These are phyloP conservation scores for Trichoderma harzianum DNA, from an alignment of 2,329 filamentous ascomycete genomes.

Conservation along the genomic window DNA sequence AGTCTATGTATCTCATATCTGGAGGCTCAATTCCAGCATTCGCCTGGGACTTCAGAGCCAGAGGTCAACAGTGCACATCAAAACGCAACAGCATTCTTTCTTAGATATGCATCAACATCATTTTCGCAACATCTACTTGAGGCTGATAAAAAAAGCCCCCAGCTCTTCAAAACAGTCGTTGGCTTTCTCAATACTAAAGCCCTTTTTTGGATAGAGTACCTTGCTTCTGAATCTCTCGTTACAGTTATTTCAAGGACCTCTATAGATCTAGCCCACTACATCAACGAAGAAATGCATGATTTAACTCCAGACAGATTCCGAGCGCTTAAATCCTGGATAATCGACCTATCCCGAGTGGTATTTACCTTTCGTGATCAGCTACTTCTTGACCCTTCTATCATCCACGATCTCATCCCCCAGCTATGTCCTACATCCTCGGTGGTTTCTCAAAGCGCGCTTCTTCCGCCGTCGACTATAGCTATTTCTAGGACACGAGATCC, in stretches of 20 bases:
- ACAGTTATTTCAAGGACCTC: not conserved
- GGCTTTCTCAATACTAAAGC: not conserved
- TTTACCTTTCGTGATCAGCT: not conserved
- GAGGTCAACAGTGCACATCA: not conserved
- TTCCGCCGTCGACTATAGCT: not conserved
- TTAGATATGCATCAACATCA: not conserved
- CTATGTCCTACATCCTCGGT: not conserved
- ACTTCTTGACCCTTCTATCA: not conserved
- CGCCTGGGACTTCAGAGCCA: not conserved
- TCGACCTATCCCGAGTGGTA: conserved; percentile 6
- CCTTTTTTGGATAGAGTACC: conserved; percentile 3
- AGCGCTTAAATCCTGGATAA: not conserved
- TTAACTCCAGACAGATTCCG: not conserved
- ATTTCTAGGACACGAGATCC: not conserved
- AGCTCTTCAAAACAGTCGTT: not conserved
- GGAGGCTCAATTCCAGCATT: not conserved
- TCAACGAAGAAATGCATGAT: not conserved
- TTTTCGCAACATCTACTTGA: not conserved
- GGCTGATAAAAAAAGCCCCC: not conserved
- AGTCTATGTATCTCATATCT: conserved; percentile 8
- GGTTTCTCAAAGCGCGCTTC: not conserved
- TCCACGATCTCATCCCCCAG: conserved; percentile 8
- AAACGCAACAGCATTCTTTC: not conserved
- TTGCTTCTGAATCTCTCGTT: not conserved
- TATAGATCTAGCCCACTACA: not conserved